phyloP scores from a whole-genome alignment of 352 stramenopile species.

The Phytophthora capsici region DNA sequence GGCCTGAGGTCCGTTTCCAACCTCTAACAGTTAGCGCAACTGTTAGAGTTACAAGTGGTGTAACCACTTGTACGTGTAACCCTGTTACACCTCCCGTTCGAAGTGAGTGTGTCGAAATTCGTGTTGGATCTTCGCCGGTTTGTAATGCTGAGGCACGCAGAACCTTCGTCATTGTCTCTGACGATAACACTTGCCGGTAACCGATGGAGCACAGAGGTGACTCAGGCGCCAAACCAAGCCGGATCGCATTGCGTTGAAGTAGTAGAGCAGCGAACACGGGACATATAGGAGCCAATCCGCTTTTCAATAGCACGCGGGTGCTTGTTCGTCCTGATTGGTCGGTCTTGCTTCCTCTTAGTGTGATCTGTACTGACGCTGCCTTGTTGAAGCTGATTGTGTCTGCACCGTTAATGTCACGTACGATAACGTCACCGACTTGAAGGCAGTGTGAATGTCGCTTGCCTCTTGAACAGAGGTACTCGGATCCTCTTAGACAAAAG shows the following conservation, averaged over 20 bases:
- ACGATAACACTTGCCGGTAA: not conserved
- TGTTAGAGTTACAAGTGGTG: too few species aligned
- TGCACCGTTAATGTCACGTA: not conserved
- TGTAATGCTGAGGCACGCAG: conserved; percentile 7
- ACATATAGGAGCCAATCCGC: not conserved
- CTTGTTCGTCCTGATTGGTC: not conserved
- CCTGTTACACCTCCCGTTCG: conserved; percentile 7
- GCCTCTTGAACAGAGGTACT: conserved; percentile 1
- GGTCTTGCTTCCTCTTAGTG: not conserved
- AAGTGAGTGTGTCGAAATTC: conserved; percentile 14
- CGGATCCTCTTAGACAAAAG: conserved; percentile 11
- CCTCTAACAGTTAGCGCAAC: too few species aligned
- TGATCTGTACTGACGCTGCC: not conserved
- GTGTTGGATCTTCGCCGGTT: not conserved
- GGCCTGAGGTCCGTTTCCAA: too few species aligned
- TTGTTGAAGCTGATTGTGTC: not conserved
- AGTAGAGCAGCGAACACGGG: conserved; percentile 3
- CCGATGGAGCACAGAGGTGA: conserved; percentile 4
- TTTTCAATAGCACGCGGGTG: not conserved
- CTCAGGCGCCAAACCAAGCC: not conserved
- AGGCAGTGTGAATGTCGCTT: conserved; percentile 14
- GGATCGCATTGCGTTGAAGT: not conserved
- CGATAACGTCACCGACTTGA: conserved; percentile 4
- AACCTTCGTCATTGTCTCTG: conserved; percentile 14
- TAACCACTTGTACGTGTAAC: too few species aligned